A percentile compares a stretch with the other conserved stretches of the same genome.
Conservation (phyloP, 371 early-diverging fungal species). For the Parasitella parasitica region DNA sequence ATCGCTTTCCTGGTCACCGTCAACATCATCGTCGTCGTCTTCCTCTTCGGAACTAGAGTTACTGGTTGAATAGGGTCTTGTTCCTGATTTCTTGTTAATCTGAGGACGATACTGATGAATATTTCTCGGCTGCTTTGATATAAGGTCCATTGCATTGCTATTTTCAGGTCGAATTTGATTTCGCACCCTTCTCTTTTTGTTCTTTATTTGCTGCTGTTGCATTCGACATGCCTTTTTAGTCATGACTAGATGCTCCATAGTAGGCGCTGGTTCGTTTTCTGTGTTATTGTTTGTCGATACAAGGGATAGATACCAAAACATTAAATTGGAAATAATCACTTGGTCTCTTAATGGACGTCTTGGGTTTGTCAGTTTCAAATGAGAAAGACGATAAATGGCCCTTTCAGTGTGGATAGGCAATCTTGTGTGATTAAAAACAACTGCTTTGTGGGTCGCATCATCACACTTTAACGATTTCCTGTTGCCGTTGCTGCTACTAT, state of each 20-base stretch:
- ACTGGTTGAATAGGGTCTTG: not conserved
- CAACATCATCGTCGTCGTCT: slow-evolving; percentile 9
- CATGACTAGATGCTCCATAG: not conserved
- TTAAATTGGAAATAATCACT: slow-evolving; percentile 74
- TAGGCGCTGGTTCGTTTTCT: not conserved
- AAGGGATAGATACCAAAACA: slow-evolving; percentile 70
- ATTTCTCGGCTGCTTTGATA: not conserved
- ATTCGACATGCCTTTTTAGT: slow-evolving; percentile 5
- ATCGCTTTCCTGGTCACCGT: not conserved
- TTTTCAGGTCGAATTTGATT: slow-evolving; percentile 7
- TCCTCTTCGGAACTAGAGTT: slow-evolving; percentile 21
- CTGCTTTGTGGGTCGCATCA: not conserved
- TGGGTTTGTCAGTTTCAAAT: slow-evolving; percentile 68
- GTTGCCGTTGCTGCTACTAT: too few relatives aligned
- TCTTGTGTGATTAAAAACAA: slow-evolving; percentile 22
- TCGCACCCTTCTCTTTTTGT: not conserved
- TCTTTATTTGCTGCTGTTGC: not conserved
- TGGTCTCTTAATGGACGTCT: slow-evolving; percentile 70
- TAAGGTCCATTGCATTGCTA: slow-evolving; percentile 14
- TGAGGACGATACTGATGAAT: not conserved
- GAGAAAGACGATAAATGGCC: slow-evolving; percentile 68
- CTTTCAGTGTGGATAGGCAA: slow-evolving; percentile 64
- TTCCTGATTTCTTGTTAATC: not conserved
- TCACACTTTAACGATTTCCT: too few relatives aligned
- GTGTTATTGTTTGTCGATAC: not conserved